These are phyloP conservation scores for Myxozyma sirexii DNA, from an alignment of 805 yeast species.

Conservation along the genomic window DNA sequence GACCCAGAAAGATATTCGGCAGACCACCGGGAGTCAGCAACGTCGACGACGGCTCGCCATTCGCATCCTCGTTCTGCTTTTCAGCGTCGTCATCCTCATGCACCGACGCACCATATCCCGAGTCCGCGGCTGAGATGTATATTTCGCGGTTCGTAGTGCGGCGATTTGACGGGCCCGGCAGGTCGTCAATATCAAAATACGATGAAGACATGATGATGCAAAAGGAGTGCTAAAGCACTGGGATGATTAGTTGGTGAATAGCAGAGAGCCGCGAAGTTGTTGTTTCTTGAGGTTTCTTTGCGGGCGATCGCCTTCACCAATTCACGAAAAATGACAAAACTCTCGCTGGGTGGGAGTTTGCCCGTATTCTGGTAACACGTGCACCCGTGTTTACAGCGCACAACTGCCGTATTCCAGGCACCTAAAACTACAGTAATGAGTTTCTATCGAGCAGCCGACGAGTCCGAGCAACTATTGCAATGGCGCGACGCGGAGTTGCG, in stretches of 20 bases:
- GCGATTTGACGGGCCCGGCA: slow-evolving; percentile 26
- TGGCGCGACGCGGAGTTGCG: no score
- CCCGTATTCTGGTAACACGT: no score
- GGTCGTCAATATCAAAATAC: slow-evolving; percentile 24
- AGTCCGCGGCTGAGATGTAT: slow-evolving; percentile 27
- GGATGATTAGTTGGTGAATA: neutral
- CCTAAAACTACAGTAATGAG: no score
- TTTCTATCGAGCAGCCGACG: no score
- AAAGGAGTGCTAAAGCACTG: neutral
- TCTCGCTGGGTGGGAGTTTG: no score
- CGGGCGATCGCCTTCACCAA: no score
- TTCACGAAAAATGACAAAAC: no score
- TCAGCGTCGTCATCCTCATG: slow-evolving; percentile 9
- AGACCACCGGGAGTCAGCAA: neutral
- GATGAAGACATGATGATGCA: slow-evolving; percentile 18
- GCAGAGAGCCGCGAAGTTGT: no score
- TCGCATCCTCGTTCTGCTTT: neutral
- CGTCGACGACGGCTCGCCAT: neutral
- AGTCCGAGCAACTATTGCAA: no score
- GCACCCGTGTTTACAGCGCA: no score
- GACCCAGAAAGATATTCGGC: slow-evolving; percentile 2
- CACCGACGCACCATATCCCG: slow-evolving; percentile 36
- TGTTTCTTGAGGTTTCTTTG: no score
- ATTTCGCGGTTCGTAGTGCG: slow-evolving; percentile 19
- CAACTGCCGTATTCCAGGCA: no score